Evolutionary conservation across 192 early-diverging fungal genomes (phyloP).

Genomic region (Entomortierella beljakovae): DNA sequence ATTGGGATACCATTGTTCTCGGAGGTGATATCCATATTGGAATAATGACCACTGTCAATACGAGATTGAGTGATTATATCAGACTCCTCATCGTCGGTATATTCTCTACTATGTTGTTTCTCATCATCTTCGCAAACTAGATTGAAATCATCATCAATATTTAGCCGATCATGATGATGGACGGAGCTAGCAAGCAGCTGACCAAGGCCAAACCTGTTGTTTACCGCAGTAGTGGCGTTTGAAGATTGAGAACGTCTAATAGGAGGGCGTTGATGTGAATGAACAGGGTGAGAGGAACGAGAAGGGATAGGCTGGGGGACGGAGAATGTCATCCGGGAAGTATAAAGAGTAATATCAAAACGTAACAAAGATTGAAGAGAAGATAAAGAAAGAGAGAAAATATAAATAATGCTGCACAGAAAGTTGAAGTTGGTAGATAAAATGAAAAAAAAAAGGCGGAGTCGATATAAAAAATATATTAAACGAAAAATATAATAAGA

Average conservation of each 20-base stretch:
- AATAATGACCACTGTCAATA: conserved; percentile 42
- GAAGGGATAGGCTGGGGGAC: conserved; percentile 52
- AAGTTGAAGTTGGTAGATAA: too few species aligned
- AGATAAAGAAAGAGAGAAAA: not conserved
- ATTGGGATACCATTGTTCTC: conserved; percentile 30
- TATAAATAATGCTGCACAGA: not conserved
- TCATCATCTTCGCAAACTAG: conserved; percentile 22
- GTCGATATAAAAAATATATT: too few species aligned
- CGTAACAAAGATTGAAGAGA: not conserved
- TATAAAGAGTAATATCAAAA: not conserved
- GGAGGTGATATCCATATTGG: conserved; percentile 11
- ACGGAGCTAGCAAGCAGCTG: conserved; percentile 13
- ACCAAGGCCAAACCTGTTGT: conserved; percentile 15
- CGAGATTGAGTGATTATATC: conserved; percentile 10
- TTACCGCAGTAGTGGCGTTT: not conserved
- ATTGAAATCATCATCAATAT: conserved; percentile 6
- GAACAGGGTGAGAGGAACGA: conserved; percentile 48
- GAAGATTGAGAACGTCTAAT: conserved; percentile 46
- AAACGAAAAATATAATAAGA: too few species aligned
- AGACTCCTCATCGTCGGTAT: conserved; percentile 14
- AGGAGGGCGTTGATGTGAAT: conserved; percentile 41
- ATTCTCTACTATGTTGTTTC: not conserved
- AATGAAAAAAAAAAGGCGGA: too few species aligned
- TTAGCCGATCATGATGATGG: conserved; percentile 3
- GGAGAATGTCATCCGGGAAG: conserved; percentile 46